Base-by-base conservation (phyloP, 495 filamentous ascomycete genomes). In the Cladorrhinum samala region DNA sequence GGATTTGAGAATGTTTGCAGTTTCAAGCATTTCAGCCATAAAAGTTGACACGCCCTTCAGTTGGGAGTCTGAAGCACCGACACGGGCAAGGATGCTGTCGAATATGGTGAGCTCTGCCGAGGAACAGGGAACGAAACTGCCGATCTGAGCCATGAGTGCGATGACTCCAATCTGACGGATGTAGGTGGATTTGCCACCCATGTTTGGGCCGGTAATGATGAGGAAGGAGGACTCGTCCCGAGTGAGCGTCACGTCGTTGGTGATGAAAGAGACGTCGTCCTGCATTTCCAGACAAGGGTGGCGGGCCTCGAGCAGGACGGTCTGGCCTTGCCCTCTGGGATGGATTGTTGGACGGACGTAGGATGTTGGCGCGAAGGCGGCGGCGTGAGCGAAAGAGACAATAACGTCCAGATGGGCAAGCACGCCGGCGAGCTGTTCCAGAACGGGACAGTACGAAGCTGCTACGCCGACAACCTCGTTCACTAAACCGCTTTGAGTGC, bases 11-110 rank as follows among this genome's bases (percentile, higher is more conserved):
- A 99, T 99, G 62, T 96, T 96, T 52, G 93, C 89, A 0, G 93
- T 99, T 65, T 99, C 93, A 21, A 99, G 79, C 93, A 99, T 99
- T 73, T 99, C 93, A 0, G 94, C 94, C 94, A 99, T 99, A 76
- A 99, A 99, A 0, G 93, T 99, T 38, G 89, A 95, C 7, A 99
- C 94, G 33, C 93, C 93, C 71, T 99, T 99, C 36, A 99, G 82
- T 66, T 97, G 93, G 6, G 87, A 91, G 68, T 99, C 93, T 64
- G 85, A 91, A 3, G 93, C 93, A 47, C 93, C 93, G 3, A 99
- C 93, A 58, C 93, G 86, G 8, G 93, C 94, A 30, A 99, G 89
- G 52, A 99, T 96, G 65, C 89, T 94, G 72, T 99, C 93, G 69
- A 97, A 99, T 53, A 99, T 89, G 20, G 90, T 95, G 48, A 99